These are phyloP conservation scores for Starmera dryadoides DNA, from an alignment of 805 yeast genomes.

Conservation along the genomic window DNA sequence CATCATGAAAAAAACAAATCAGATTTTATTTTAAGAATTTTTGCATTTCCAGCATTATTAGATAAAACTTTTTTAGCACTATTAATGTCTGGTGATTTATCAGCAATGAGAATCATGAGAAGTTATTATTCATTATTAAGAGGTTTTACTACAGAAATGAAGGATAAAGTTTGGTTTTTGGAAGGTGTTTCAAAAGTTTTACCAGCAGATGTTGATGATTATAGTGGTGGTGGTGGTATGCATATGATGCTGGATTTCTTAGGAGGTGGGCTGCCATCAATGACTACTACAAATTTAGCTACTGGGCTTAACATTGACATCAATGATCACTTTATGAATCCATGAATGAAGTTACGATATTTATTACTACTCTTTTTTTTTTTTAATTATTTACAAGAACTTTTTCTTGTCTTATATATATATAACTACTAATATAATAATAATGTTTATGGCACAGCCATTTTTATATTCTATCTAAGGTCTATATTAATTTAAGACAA, in stretches of 20 bases:
- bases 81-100: constrained; percentile 75
- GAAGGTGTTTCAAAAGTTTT: constrained; percentile 86
- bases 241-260: constrained; percentile 85
- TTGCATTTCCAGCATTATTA: constrained; percentile 88
- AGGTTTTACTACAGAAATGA: constrained; percentile 79
- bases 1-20: constrained; percentile 77
- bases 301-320: constrained; percentile 21
- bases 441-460: no score
- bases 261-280: constrained; percentile 56
- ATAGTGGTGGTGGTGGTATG: constrained; percentile 88
- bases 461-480: no score
- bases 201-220: constrained; percentile 88
- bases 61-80: constrained; percentile 74
- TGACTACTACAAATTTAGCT: constrained; percentile 33
- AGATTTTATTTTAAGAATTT: constrained; percentile 79
- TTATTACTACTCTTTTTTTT: no score
- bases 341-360: no score
- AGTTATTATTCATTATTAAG: constrained; percentile 78
- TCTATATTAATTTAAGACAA: no score
- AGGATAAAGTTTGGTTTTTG: constrained; percentile 86
- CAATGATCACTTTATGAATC: constrained; percentile 21
- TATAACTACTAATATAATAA: no score
- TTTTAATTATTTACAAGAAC: no score
- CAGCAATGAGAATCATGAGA: constrained; percentile 88
- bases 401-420: no score